Conservation (phyloP, 2,329 filamentous ascomycete species). For the Sporothrix brasiliensis region DNA sequence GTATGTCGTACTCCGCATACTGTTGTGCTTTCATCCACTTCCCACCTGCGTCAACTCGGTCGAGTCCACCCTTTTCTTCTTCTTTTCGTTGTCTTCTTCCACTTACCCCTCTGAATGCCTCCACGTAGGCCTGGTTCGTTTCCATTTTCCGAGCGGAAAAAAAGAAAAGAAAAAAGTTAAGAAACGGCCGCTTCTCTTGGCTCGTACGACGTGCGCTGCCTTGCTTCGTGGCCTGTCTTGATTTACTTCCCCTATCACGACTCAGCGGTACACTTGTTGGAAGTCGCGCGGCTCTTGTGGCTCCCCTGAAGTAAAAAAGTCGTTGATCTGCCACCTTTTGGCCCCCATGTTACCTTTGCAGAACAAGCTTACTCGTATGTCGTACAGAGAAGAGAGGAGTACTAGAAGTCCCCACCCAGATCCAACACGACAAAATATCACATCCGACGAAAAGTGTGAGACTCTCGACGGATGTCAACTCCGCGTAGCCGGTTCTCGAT, state of each 20-base stretch:
- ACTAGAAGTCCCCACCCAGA: neutral
- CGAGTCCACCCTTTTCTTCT: too few species aligned
- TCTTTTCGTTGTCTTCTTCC: neutral
- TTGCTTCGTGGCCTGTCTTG: neutral
- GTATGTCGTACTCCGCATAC: neutral
- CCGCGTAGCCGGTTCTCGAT: neutral
- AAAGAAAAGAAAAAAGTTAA: neutral
- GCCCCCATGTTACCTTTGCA: constrained; percentile 8
- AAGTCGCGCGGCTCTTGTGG: neutral
- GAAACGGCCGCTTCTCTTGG: neutral
- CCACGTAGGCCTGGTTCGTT: constrained; percentile 4
- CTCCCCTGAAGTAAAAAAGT: neutral
- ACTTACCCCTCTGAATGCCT: constrained; percentile 7
- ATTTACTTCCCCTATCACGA: neutral
- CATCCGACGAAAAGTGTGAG: neutral
- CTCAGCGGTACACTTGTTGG: neutral
- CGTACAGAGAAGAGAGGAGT: neutral
- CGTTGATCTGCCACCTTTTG: neutral
- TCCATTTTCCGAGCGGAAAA: neutral
- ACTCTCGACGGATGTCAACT: neutral
- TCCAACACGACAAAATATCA: neutral
- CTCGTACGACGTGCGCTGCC: constrained; percentile 10
- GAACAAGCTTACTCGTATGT: neutral
- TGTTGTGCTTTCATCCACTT: too few species aligned
- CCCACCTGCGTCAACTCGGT: too few species aligned